Evolutionary conservation across 345 rosid species (phyloP).

Genomic region (Draba incana): DNA sequence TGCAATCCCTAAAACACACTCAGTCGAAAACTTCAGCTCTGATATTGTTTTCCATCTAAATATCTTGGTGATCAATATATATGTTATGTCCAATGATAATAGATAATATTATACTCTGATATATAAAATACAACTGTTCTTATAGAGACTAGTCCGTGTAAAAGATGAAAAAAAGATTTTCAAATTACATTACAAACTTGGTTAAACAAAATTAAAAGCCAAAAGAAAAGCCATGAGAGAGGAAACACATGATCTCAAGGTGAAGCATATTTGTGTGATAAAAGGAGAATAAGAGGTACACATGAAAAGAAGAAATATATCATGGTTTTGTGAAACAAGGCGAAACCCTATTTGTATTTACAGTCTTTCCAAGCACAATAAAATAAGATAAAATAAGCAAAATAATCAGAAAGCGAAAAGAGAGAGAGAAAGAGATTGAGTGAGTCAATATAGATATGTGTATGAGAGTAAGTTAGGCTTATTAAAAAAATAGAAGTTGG

Average conservation of each 20-base stretch:
- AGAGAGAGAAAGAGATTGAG: slow-evolving; percentile 33
- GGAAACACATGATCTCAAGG: slow-evolving; percentile 1
- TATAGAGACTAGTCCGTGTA: background rate
- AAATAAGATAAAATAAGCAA: background rate
- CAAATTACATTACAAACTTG: slow-evolving; percentile 1
- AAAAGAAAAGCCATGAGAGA: background rate
- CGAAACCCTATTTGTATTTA: slow-evolving; percentile 34
- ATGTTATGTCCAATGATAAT: background rate
- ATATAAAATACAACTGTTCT: background rate
- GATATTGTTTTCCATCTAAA: background rate
- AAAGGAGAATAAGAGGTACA: slow-evolving; percentile 28
- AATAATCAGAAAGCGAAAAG: slow-evolving; percentile 35
- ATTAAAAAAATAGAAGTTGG: slow-evolving; percentile 20
- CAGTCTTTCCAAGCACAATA: slow-evolving; percentile 21
- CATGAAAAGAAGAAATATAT: slow-evolving; percentile 39
- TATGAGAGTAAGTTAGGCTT: slow-evolving; percentile 34
- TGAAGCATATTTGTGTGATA: slow-evolving; percentile 35
- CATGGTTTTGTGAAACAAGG: slow-evolving; percentile 38
- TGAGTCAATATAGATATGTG: slow-evolving; percentile 36
- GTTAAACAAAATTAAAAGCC: background rate
- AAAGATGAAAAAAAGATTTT: background rate
- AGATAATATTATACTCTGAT: too few relatives aligned
- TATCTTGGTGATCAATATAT: background rate
- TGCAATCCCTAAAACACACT: background rate
- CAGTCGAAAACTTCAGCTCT: background rate